Evolutionary conservation across 1,284 basidiomycete species (phyloP).

Genomic region (Cutaneotrichosporon cyanovorans): DNA sequence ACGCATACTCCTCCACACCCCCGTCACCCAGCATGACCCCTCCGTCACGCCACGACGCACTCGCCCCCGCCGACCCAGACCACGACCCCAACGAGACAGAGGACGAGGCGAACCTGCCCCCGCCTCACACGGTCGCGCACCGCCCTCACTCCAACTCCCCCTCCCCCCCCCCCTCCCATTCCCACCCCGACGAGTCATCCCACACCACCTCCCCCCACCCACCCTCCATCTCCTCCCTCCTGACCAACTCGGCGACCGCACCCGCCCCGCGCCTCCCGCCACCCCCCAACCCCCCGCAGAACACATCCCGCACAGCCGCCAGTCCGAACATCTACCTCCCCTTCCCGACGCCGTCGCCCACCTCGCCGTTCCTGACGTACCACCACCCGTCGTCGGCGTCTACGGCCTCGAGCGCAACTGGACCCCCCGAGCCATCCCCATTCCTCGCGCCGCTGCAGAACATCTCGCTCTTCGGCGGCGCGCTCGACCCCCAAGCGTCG

Average conservation of each 20-base stretch:
- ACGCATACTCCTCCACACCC: constrained; percentile 13
- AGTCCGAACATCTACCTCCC: constrained; percentile 41
- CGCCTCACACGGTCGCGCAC: constrained; percentile 24
- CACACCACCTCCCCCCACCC: constrained; percentile 9
- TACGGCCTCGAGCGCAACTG: constrained; percentile 9
- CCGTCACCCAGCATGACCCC: constrained; percentile 27
- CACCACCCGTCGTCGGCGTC: constrained; percentile 7
- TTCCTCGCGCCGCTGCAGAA: constrained; percentile 39
- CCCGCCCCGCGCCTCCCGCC: constrained; percentile 10
- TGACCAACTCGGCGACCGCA: constrained; percentile 3
- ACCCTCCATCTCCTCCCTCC: constrained; percentile 11
- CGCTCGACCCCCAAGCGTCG: constrained; percentile 8
- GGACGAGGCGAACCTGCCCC: constrained; percentile 30
- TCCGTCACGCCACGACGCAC: constrained; percentile 6
- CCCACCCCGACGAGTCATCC: not conserved
- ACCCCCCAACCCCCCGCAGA: constrained; percentile 13
- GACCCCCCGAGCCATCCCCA: constrained; percentile 32
- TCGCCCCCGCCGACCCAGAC: constrained; percentile 4
- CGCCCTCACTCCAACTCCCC: constrained; percentile 7
- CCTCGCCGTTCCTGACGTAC: constrained; percentile 38
- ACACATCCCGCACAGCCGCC: constrained; percentile 18
- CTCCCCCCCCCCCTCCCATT: not conserved
- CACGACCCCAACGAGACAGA: constrained; percentile 39
- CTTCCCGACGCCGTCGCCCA: constrained; percentile 42
- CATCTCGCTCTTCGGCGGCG: constrained; percentile 36